Evolutionary conservation across 2,329 filamentous ascomycete species (phyloP), one percentile per base, ranked within the genome.

Genomic region (Podosphaera aphanis): DNA sequence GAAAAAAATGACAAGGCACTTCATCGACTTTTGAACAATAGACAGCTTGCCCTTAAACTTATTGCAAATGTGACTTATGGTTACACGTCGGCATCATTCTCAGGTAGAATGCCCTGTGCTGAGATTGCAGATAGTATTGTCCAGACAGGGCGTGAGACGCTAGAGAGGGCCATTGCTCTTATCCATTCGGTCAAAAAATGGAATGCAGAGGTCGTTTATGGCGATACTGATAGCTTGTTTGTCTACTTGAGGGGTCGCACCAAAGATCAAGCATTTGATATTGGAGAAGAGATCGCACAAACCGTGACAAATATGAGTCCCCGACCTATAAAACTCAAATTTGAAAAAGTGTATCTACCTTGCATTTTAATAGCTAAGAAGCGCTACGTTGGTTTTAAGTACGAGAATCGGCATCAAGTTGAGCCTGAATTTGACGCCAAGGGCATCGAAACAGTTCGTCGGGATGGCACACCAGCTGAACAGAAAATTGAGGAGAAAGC

Each of bases 41-140:
- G 90, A 56, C 90, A 98, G 55, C 67, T 98, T 2, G 90, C 90
- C 0, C 70, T 98, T 21, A 98, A 98, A 59, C 69, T 98, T 5
- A 83, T 98, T 35, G 90, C 90, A n/a, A 98, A 98, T 55, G 90
- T 98, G 53, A 98, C 90, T 0, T 98, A 98, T 43, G 90, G 90
- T 10, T 98, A 98, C 62, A 90, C 90, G 0, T 95, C 90, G 2
- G 90, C 90, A 0, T 92, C 84, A 0, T 98, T 94, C 61, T 95
- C 88, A 0, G 90, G 90, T 0, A 76, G 90, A 20, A 95, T 98
- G 90, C 90, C 90, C 0, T 98, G 90, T 60, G 84, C 85, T 1
- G 90, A 98, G 61, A 93, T 98, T 51, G 90, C 90, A 6, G 90
- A 98, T 63, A 93, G 84, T 61, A 98, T 98, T 55, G 90, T 98